These are phyloP conservation scores for Pythium pyrilobum DNA, from an alignment of 352 stramenopile genomes.

Conservation along the genomic window DNA sequence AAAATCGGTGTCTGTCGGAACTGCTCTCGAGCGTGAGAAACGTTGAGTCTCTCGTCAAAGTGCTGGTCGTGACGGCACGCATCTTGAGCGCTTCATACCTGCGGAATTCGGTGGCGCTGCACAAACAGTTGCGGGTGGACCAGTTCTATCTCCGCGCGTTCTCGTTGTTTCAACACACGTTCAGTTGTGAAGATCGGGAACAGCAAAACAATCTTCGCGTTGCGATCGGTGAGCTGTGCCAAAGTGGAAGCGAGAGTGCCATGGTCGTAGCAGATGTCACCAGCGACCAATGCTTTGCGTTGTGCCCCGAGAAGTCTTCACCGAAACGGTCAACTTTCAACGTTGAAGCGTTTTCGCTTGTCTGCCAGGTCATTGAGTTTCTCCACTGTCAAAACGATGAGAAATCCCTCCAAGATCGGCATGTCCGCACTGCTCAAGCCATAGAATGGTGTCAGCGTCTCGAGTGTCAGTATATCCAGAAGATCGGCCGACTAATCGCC, in stretches of 20 bases:
- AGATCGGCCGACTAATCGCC: constrained; percentile 41
- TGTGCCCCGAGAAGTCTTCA: constrained; percentile 15
- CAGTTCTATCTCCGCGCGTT: constrained; percentile 15
- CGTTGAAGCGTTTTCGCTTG: constrained; percentile 37
- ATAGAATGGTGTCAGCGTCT: constrained; percentile 16
- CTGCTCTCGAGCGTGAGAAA: not conserved
- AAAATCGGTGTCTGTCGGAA: constrained; percentile 16
- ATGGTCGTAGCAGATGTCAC: constrained; percentile 17
- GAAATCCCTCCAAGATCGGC: not conserved
- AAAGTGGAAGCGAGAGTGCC: constrained; percentile 32
- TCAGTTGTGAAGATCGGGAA: not conserved
- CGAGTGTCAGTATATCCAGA: constrained; percentile 45
- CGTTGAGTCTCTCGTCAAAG: constrained; percentile 1
- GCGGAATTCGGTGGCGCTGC: constrained; percentile 1
- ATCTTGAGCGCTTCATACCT: constrained; percentile 9
- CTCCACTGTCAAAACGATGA: constrained; percentile 17
- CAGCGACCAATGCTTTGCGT: constrained; percentile 36
- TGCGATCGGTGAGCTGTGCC: constrained; percentile 32
- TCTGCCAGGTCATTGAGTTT: constrained; percentile 40
- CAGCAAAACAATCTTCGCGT: constrained; percentile 26
- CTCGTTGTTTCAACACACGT: constrained; percentile 2
- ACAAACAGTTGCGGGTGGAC: constrained; percentile 16
- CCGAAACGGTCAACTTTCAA: constrained; percentile 35
- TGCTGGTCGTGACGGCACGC: constrained; percentile 3
- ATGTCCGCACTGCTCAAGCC: not conserved